A percentile compares a stretch with the other conserved stretches of the same genome.
These are phyloP conservation scores for Senecio squalidus DNA, from an alignment of 140 eudicot species.

Conservation along the genomic window DNA sequence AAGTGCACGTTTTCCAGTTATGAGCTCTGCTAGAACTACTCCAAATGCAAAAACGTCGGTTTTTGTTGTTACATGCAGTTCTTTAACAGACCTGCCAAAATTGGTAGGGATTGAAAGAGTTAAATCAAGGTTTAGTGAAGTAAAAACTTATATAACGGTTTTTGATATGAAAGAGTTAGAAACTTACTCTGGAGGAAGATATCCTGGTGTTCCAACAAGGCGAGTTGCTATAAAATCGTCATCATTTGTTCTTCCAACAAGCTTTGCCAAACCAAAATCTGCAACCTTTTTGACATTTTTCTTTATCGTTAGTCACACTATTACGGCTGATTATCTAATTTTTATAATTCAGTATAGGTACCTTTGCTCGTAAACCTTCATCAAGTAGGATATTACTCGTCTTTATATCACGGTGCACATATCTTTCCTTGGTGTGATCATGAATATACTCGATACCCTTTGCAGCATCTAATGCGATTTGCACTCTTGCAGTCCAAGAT, in stretches of 20 bases:
- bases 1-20: slow-evolving; percentile 84
- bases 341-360: too few species aligned
- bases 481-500: slow-evolving; percentile 85
- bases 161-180: slow-evolving; percentile 3
- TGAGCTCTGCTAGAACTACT: slow-evolving; percentile 85
- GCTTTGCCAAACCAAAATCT: slow-evolving; percentile 87
- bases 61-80: slow-evolving; percentile 75
- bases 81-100: slow-evolving; percentile 65
- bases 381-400: slow-evolving; percentile 79
- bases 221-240: slow-evolving; percentile 79
- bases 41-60: slow-evolving; percentile 90
- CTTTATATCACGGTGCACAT: slow-evolving; percentile 87
- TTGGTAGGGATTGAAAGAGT: background rate
- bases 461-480: slow-evolving; percentile 76
- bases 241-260: slow-evolving; percentile 70
- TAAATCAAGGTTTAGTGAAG: background rate
- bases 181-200: slow-evolving; percentile 86
- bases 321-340: too few species aligned
- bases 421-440: slow-evolving; percentile 78
- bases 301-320: slow-evolving; percentile 9
- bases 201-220: slow-evolving; percentile 89
- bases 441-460: slow-evolving; percentile 88
- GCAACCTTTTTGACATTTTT: slow-evolving; percentile 49
- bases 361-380: slow-evolving; percentile 78
- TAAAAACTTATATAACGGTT: slow-evolving; percentile 7